Percentiles rank a stretch among this genome's conserved stretches.
These are phyloP conservation scores for Phylloporus sp. DNA, from an alignment of 768 basidiomycete species.

Conservation along the genomic window DNA sequence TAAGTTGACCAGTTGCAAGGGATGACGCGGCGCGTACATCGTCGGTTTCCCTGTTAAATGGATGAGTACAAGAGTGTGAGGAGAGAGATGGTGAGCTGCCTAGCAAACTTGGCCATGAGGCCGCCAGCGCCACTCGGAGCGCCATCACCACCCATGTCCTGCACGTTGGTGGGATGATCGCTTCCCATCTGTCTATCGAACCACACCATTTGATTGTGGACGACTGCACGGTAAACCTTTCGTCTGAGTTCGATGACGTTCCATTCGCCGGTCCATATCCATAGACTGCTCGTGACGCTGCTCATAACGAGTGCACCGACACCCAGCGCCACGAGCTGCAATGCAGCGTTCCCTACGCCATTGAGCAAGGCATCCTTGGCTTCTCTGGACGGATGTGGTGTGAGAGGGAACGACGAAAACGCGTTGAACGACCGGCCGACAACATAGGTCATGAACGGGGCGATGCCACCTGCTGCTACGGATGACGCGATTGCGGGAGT, in stretches of 20 bases:
- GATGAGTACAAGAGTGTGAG: conserved; percentile 1
- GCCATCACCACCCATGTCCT: conserved; percentile 35
- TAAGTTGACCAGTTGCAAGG: conserved; percentile 67
- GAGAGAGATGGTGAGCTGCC: conserved; percentile 38
- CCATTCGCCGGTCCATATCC: conserved; percentile 86
- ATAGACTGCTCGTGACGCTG: conserved; percentile 70
- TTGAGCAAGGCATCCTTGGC: conserved; percentile 51
- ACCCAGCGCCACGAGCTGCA: conserved; percentile 66
- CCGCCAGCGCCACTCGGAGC: conserved; percentile 78
- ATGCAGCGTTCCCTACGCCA: conserved; percentile 55
- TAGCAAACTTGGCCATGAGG: conserved; percentile 89
- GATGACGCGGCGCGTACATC: conserved; percentile 86
- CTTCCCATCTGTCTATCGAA: conserved; percentile 77
- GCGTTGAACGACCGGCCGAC: conserved; percentile 74
- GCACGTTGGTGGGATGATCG: conserved; percentile 41
- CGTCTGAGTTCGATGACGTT: conserved; percentile 67
- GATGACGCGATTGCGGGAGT: conserved; percentile 64
- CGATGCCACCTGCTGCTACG: conserved; percentile 61
- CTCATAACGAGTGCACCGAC: conserved; percentile 65
- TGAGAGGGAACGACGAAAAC: conserved; percentile 56
- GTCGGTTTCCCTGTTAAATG: conserved; percentile 76
- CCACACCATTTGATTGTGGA: conserved; percentile 79
- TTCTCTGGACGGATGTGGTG: conserved; percentile 35
- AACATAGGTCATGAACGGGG: conserved; percentile 83
- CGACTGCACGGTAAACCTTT: conserved; percentile 65